Base-by-base conservation (phyloP, 352 stramenopile species). In the Globisporangium okanoganense region DNA sequence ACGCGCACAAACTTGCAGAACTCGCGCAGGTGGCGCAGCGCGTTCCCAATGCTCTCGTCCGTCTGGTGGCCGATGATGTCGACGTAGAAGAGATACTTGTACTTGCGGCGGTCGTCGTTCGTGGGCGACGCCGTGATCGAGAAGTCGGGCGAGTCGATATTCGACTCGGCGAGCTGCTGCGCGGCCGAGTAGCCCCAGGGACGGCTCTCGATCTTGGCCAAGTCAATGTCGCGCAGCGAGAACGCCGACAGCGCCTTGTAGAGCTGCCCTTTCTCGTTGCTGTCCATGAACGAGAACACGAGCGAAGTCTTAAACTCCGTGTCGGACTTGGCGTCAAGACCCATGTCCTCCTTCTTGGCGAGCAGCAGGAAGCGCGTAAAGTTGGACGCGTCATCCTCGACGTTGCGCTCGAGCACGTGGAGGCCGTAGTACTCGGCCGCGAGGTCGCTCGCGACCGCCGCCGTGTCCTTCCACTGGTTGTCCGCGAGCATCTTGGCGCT, bases 401-500 rank as follows among this genome's bases (percentile, higher is more conserved):
- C 89, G 64, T 93, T 92, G 54, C 68, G 72, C 56, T 93, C 83
- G 29, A 97, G 70, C 45, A 97, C 79, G 36, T 97, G 76, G 27
- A 99, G 76, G 8, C 91, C 90, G 71, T 98, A 99, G 41, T 94
- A 97, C 56, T 90, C 82, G 25, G 90, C 96, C 5, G 96, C 96
- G 51, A 99, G 80, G 72, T 98, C 95, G 50, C 89, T 98, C 20
- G 96, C 97, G 58, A 99, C 97, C 0, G 96, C 97, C 10, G 91
- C 95, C 45, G 78, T 94, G 64, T 88, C 81, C 33, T 64, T 79
- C 88, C 79, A 89, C 64, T 89, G 67, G 61, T 96, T 76, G 60
- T 98, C 88, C 6, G 82, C 79, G 59, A 99, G 95, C 87, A 99
- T 98, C 78, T 99, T 99, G 67, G 96, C 96, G 65, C 85, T 97